A percentile compares a stretch with the other conserved stretches of the same genome.
Conservation (phyloP, 306 rosid species). For the Astragalus membranaceus region DNA sequence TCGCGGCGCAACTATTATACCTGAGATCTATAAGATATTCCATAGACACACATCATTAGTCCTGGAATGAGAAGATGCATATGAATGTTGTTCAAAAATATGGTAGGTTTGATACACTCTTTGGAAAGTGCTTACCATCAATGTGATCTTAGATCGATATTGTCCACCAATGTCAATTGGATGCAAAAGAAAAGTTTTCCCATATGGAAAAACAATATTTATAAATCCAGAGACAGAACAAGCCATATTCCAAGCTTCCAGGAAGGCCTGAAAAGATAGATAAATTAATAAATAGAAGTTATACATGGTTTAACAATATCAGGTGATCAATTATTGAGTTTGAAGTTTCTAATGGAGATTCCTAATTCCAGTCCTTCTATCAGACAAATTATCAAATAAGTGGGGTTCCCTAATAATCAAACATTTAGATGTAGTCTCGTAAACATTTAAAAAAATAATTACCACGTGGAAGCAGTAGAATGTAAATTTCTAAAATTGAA, state of each 20-base stretch:
- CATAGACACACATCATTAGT: neutral
- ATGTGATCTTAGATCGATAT: constrained; percentile 66
- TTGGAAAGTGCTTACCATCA: constrained; percentile 34
- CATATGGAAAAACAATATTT: constrained; percentile 44
- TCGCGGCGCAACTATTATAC: constrained; percentile 65
- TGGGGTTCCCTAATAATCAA: no score
- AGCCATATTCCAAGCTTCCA: constrained; percentile 58
- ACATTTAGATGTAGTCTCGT: no score
- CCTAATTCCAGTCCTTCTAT: no score
- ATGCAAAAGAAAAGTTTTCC: constrained; percentile 47
- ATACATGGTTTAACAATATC: neutral
- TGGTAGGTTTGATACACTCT: neutral
- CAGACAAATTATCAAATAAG: no score
- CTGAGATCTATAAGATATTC: constrained; percentile 43
- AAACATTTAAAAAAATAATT: no score
- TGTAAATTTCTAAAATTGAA: no score
- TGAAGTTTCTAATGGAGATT: no score
- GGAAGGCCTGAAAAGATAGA: constrained; percentile 52
- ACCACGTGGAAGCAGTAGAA: no score
- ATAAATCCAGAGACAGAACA: constrained; percentile 42
- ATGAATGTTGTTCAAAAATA: neutral
- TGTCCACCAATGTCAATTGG: constrained; percentile 73
- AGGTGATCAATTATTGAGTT: neutral
- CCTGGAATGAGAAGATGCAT: neutral
- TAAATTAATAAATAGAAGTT: neutral